Percentiles rank a stretch among this genome's conserved stretches.
Evolutionary conservation across 495 filamentous ascomycete genomes (phyloP).

Genomic region (Penicillium argentinense): DNA sequence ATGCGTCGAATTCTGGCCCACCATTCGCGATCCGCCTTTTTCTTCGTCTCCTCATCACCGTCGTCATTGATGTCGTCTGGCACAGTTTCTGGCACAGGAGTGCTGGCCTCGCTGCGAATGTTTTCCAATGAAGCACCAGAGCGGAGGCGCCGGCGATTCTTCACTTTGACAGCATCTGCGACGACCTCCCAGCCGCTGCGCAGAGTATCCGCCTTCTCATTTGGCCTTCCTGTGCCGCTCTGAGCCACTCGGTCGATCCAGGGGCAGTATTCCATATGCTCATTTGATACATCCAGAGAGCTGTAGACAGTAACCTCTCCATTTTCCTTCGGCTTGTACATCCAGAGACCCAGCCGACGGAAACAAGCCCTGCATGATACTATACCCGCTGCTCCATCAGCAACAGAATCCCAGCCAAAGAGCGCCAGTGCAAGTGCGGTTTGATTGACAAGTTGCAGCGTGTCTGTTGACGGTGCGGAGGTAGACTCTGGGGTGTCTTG

Average conservation of each 20-base stretch:
- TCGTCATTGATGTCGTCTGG: slow-evolving; percentile 34
- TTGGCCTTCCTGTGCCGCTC: slow-evolving; percentile 39
- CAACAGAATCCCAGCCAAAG: slow-evolving; percentile 80
- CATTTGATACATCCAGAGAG: slow-evolving; percentile 61
- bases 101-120: slow-evolving; percentile 22
- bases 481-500: slow-evolving; percentile 8
- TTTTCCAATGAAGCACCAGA: slow-evolving; percentile 26
- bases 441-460: slow-evolving; percentile 48
- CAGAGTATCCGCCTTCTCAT: slow-evolving; percentile 31
- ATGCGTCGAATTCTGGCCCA: slow-evolving; percentile 52
- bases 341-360: slow-evolving; percentile 87
- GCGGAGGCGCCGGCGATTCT: slow-evolving; percentile 37
- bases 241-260: slow-evolving; percentile 69
- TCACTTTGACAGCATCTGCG: slow-evolving; percentile 39
- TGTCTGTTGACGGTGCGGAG: slow-evolving; percentile 8
- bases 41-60: slow-evolving; percentile 33
- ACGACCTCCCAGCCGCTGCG: slow-evolving; percentile 50
- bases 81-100: slow-evolving; percentile 19
- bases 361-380: slow-evolving; percentile 82
- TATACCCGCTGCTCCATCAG: slow-evolving; percentile 64
- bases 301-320: slow-evolving; percentile 58
- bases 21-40: slow-evolving; percentile 50
- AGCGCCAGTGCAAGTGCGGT: slow-evolving; percentile 73
- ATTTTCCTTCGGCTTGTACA: slow-evolving; percentile 68
- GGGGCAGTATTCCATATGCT: slow-evolving; percentile 81